Percentiles rank a stretch among this genome's conserved stretches.
phyloP scores from a whole-genome alignment of 805 yeast species.

The Yarrowia porcina region DNA sequence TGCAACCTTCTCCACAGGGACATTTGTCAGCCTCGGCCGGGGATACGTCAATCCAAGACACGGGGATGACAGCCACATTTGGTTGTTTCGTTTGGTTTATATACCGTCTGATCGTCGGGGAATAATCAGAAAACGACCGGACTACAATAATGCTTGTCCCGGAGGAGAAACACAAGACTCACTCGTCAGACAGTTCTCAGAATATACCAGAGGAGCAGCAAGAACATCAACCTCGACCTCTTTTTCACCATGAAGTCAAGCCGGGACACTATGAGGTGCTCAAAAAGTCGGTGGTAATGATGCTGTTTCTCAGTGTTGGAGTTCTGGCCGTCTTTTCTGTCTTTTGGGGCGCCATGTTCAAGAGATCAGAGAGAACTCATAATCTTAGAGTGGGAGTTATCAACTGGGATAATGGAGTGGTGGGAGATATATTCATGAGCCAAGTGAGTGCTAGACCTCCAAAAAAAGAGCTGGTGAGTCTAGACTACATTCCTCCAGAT shows the following conservation, averaged over 20 bases:
- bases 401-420: slow-evolving; percentile 38
- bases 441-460: background rate
- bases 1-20: slow-evolving; percentile 4
- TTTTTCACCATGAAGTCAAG: background rate
- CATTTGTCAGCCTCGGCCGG: slow-evolving; percentile 17
- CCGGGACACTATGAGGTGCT: background rate
- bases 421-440: slow-evolving; percentile 19
- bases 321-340: slow-evolving; percentile 42
- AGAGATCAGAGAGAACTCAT: slow-evolving; percentile 36
- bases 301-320: background rate
- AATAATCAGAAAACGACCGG: background rate
- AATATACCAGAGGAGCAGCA: background rate
- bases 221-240: background rate
- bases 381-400: slow-evolving; percentile 44
- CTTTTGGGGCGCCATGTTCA: slow-evolving; percentile 50
- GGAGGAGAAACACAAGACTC: background rate
- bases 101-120: background rate
- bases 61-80: background rate
- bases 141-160: background rate
- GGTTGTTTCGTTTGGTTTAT: background rate
- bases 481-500: background rate
- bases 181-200: background rate
- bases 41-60: background rate
- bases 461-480: background rate
- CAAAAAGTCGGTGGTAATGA: background rate